Percentiles rank a stretch among this genome's conserved stretches.
These are phyloP conservation scores for Fraxinus excelsior DNA, from an alignment of 257 asterid species.

Conservation along the genomic window DNA sequence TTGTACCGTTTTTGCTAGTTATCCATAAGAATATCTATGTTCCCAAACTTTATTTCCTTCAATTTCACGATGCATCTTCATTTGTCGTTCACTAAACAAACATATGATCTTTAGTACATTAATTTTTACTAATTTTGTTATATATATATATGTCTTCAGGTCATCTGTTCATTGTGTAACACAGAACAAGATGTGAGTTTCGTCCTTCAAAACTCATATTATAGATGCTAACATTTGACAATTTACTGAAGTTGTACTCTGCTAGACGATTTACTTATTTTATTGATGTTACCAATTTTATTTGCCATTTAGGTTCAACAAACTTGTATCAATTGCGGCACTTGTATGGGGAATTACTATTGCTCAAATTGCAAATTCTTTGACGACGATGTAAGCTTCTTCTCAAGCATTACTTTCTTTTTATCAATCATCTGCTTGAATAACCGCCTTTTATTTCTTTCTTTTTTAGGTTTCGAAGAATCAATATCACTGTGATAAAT, in stretches of 20 bases:
- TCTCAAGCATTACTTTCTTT: neutral
- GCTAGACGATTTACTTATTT: neutral
- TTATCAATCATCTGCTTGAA: neutral
- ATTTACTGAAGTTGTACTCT: neutral
- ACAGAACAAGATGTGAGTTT: conserved; percentile 53
- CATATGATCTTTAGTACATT: neutral
- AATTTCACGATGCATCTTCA: neutral
- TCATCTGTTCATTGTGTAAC: conserved; percentile 43
- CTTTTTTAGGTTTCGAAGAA: conserved; percentile 39
- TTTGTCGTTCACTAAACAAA: neutral
- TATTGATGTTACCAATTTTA: neutral
- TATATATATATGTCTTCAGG: conserved; percentile 27
- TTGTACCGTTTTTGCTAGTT: neutral
- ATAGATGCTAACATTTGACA: neutral
- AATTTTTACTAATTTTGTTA: neutral
- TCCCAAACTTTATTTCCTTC: neutral
- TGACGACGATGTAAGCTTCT: conserved; percentile 40
- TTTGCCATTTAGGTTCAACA: conserved; percentile 38
- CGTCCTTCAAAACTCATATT: neutral
- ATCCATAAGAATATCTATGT: neutral
- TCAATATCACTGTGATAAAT: conserved; percentile 49
- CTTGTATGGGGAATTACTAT: conserved; percentile 45
- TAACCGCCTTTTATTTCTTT: neutral
- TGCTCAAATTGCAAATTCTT: conserved; percentile 45
- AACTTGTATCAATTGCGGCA: conserved; percentile 36